Base-by-base conservation (phyloP, 441 rosid genomes). In the Populus trichocarpa region DNA sequence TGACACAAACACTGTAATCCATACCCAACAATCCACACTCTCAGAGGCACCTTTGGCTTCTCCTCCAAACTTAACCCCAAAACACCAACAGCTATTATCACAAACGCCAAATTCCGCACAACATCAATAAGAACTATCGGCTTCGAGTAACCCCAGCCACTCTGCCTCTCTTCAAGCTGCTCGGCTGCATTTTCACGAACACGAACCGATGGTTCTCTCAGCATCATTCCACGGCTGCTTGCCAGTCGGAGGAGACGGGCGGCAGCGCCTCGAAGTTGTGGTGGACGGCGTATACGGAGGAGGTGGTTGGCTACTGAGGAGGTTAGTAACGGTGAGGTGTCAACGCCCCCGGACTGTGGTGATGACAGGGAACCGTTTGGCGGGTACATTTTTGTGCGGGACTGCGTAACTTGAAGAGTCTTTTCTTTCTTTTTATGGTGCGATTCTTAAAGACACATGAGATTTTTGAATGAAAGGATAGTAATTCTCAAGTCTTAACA, bases 61-160 rank as follows among this genome's bases (percentile, higher is more conserved):
- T 96, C 98, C 18, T 88, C 82, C 75, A 79, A 65, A 87, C 98
- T 93, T 70, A 87, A 76, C 32, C 87, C 69, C 85, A 96, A 20
- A 72, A 91, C 93, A 65, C 86, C 86, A 1, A 72, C 82, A 6
- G 93, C 94, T 42, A 86, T 89, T 12, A 86, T 95, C 53, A 96
- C 88, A 65, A 96, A 94, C 10, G 93, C 93, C 67, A 96, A 81
- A 81, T 96, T 96, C 99, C 97, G 94, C 8, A 96, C 46, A 42
- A 92, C 84, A 70, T 94, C 98, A 7, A 96, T 92, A 73, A 93
- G 82, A 72, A 94, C 91, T 66, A 94, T 91, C n/a, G 98, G 98
- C 87, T 88, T 92, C 53, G 99, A 96, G 81, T 96, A 96, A 23
- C 97, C 93, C 98, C 99, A 96, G 82, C 91, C 96, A 71, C 89